phyloP scores from a whole-genome alignment of 2,329 filamentous ascomycete species.

The Hansfordia pulvinata region DNA sequence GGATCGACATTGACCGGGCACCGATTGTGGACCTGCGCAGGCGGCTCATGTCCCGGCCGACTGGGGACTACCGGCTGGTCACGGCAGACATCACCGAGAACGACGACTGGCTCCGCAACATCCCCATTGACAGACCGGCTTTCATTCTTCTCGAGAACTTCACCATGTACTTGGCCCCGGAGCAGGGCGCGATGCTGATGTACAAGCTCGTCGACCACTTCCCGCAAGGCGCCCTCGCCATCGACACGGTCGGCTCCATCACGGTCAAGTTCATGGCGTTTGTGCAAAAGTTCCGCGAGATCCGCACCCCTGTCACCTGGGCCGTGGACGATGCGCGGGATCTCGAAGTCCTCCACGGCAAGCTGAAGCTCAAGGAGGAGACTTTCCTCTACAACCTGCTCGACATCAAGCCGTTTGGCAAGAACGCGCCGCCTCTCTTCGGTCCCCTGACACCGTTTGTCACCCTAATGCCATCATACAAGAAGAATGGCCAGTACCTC shows the following conservation, averaged over 20 bases:
- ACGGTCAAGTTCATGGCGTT: conserved; percentile 2
- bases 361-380: conserved; percentile 2
- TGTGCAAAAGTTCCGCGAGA: conserved; percentile 1
- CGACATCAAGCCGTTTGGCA: too few species aligned
- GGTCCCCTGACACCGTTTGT: conserved; percentile 3
- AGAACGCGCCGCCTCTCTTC: conserved; percentile 3
- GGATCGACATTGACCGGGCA: conserved; percentile 16
- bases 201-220: conserved; percentile 8
- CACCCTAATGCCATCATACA: conserved; percentile 1
- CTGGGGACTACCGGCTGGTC: conserved; percentile 9
- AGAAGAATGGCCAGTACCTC: too few species aligned
- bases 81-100: conserved; percentile 7
- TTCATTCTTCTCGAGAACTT: conserved; percentile 14
- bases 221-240: conserved; percentile 5
- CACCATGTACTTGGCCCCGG: conserved; percentile 10
- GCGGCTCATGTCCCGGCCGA: conserved; percentile 6
- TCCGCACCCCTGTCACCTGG: conserved; percentile 2
- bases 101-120: conserved; percentile 8
- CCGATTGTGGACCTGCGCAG: conserved; percentile 12
- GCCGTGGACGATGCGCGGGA: conserved; percentile 3
- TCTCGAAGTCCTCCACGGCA: conserved; percentile 1
- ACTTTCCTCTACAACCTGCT: conserved; percentile 2
- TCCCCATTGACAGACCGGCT: conserved; percentile 12
- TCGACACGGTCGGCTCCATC: conserved; percentile 5
- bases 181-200: conserved; percentile 6